Evolutionary conservation across 305 asterid species (phyloP).

Genomic region (Fraxinus albicans): DNA sequence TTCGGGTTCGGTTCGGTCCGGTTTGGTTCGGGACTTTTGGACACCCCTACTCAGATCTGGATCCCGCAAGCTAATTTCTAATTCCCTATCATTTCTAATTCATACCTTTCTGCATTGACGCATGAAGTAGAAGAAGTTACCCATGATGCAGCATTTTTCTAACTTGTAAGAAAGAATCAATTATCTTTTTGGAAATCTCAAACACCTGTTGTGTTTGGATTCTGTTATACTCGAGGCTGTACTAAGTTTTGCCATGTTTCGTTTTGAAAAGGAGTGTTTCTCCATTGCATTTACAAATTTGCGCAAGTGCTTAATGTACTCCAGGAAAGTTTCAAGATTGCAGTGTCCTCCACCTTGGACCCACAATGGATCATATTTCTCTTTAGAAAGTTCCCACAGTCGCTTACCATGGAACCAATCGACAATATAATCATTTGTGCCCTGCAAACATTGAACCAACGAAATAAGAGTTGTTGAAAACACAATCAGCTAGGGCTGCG

Average conservation of each 20-base stretch:
- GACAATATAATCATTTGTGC: constrained; percentile 83
- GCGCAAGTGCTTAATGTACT: constrained; percentile 77
- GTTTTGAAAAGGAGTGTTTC: constrained; percentile 66
- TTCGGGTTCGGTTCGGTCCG: too few relatives aligned
- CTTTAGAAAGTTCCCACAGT: constrained; percentile 86
- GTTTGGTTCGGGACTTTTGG: too few relatives aligned
- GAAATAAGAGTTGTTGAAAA: neutral
- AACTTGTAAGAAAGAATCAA: constrained; percentile 13
- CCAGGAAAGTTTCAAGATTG: constrained; percentile 90
- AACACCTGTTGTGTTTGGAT: constrained; percentile 69
- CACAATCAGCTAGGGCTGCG: neutral
- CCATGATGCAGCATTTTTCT: constrained; percentile 13
- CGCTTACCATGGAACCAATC: constrained; percentile 92
- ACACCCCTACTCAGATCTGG: neutral
- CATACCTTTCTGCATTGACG: constrained; percentile 9
- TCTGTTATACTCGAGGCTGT: constrained; percentile 44
- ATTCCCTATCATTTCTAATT: neutral
- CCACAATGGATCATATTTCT: constrained; percentile 94
- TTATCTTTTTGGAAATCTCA: constrained; percentile 65
- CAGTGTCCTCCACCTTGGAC: constrained; percentile 94
- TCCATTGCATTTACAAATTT: constrained; percentile 86
- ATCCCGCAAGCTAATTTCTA: constrained; percentile 5
- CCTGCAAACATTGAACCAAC: constrained; percentile 47
- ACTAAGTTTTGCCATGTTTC: constrained; percentile 34
- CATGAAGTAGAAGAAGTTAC: neutral